Percentiles rank a stretch among this genome's conserved stretches.
Conservation (phyloP, 2,329 filamentous ascomycete species). For the Arthroderma sp. region DNA sequence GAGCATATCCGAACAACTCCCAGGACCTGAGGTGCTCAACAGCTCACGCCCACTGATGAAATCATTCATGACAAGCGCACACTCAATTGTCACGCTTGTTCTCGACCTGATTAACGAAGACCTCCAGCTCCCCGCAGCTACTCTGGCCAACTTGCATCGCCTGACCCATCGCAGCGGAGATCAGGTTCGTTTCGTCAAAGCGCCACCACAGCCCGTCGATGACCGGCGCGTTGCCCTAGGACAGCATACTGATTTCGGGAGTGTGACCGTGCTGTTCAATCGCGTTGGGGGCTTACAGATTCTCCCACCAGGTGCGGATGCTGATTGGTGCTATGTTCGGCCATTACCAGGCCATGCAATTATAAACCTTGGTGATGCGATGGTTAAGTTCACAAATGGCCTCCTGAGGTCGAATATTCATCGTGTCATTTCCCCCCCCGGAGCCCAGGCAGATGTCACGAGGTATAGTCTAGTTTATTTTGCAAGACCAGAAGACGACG, state of each 20-base stretch:
- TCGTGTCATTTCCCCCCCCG: slow-evolving; percentile 38
- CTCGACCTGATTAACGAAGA: slow-evolving; percentile 32
- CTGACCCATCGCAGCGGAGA: slow-evolving; percentile 33
- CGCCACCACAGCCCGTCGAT: slow-evolving; percentile 33
- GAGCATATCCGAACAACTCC: slow-evolving; percentile 24
- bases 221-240: slow-evolving; percentile 34
- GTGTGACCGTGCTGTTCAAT: slow-evolving; percentile 44
- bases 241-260: slow-evolving; percentile 46
- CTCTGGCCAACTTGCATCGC: slow-evolving; percentile 35
- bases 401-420: slow-evolving; percentile 32
- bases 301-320: slow-evolving; percentile 28
- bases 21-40: slow-evolving; percentile 30
- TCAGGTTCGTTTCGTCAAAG: slow-evolving; percentile 41
- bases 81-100: slow-evolving; percentile 34
- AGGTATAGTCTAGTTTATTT: slow-evolving; percentile 45
- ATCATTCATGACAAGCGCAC: slow-evolving; percentile 34
- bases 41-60: slow-evolving; percentile 24
- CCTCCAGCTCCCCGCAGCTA: slow-evolving; percentile 30
- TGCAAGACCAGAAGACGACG: slow-evolving; percentile 37
- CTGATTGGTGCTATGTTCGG: slow-evolving; percentile 40
- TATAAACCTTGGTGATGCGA: slow-evolving; percentile 32
- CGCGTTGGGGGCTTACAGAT: slow-evolving; percentile 43
- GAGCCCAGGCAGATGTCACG: slow-evolving; percentile 30
- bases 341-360: slow-evolving; percentile 37
- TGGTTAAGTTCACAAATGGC: slow-evolving; percentile 33